Conservation (phyloP, 371 early-diverging fungal species). For the Globomyces sp. region DNA sequence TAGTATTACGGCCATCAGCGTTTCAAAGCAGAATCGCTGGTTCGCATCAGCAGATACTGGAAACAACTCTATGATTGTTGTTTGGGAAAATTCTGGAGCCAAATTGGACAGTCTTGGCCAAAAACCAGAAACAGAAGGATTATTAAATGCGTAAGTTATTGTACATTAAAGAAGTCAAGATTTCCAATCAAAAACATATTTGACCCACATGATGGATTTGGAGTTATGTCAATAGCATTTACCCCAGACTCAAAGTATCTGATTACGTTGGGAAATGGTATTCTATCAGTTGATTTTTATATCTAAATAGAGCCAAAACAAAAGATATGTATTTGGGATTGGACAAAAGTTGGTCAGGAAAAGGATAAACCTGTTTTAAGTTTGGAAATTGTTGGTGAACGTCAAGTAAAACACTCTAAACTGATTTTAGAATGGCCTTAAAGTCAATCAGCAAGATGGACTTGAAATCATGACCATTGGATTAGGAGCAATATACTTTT, state of each 20-base stretch:
- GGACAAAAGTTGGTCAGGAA: slow-evolving; percentile 35
- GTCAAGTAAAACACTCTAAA: slow-evolving; percentile 30
- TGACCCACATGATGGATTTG: slow-evolving; percentile 44
- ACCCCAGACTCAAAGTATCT: slow-evolving; percentile 40
- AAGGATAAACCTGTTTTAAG: slow-evolving; percentile 28
- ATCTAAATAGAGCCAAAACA: background rate
- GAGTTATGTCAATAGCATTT: slow-evolving; percentile 39
- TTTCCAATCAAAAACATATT: slow-evolving; percentile 51
- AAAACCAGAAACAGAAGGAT: background rate
- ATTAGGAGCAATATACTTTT: slow-evolving; percentile 35
- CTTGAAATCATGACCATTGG: slow-evolving; percentile 43
- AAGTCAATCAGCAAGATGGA: slow-evolving; percentile 40
- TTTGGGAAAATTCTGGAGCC: slow-evolving; percentile 42
- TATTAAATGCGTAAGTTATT: slow-evolving; percentile 21
- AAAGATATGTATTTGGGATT: slow-evolving; percentile 47
- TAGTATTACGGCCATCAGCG: slow-evolving; percentile 27
- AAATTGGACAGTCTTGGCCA: slow-evolving; percentile 16
- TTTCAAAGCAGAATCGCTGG: slow-evolving; percentile 31
- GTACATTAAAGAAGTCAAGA: too few relatives aligned
- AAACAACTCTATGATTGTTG: slow-evolving; percentile 36
- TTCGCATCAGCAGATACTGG: slow-evolving; percentile 48
- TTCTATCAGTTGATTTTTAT: background rate
- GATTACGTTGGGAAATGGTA: slow-evolving; percentile 47
- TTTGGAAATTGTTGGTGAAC: slow-evolving; percentile 32
- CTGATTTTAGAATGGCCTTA: slow-evolving; percentile 26